Evolutionary conservation across 2,329 filamentous ascomycete genomes (phyloP).

Genomic region (Dothideomycetes sp.): DNA sequence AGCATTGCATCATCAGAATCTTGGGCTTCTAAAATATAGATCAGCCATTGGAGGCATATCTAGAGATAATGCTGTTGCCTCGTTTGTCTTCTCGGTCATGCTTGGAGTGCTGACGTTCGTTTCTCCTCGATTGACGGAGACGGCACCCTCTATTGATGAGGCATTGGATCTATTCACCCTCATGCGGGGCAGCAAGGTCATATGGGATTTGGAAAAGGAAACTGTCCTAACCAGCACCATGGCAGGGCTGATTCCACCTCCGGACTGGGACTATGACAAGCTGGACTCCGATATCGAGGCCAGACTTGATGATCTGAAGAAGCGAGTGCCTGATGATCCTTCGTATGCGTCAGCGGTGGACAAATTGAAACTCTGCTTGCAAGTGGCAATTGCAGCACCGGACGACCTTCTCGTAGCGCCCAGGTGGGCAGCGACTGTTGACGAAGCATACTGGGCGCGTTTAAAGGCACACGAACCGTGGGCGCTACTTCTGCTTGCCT

Average conservation of each 20-base stretch:
- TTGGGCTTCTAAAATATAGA: constrained; percentile 16
- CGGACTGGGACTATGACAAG: background rate
- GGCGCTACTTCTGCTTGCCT: constrained; percentile 13
- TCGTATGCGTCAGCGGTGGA: constrained; percentile 4
- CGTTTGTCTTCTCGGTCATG: constrained; percentile 16
- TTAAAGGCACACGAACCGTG: constrained; percentile 12
- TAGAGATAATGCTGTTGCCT: constrained; percentile 9
- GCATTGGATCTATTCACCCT: constrained; percentile 16
- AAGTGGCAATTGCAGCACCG: background rate
- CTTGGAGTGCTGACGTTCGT: constrained; percentile 17
- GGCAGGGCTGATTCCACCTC: constrained; percentile 1
- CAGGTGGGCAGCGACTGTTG: constrained; percentile 14
- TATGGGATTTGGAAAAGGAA: constrained; percentile 13
- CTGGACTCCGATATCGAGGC: constrained; percentile 3
- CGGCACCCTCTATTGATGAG: constrained; percentile 14
- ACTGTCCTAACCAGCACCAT: constrained; percentile 9
- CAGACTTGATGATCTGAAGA: constrained; percentile 6
- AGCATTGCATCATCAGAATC: constrained; percentile 18
- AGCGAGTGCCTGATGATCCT: constrained; percentile 5
- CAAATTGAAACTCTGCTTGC: background rate
- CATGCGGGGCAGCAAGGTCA: constrained; percentile 13
- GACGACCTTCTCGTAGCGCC: constrained; percentile 12
- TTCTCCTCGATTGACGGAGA: constrained; percentile 12
- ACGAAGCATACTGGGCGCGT: constrained; percentile 14
- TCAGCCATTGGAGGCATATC: constrained; percentile 10